A percentile compares a stretch with the other conserved stretches of the same genome.
Evolutionary conservation across 129 eudicot genomes (phyloP).

Genomic region (Deinandra increscens): DNA sequence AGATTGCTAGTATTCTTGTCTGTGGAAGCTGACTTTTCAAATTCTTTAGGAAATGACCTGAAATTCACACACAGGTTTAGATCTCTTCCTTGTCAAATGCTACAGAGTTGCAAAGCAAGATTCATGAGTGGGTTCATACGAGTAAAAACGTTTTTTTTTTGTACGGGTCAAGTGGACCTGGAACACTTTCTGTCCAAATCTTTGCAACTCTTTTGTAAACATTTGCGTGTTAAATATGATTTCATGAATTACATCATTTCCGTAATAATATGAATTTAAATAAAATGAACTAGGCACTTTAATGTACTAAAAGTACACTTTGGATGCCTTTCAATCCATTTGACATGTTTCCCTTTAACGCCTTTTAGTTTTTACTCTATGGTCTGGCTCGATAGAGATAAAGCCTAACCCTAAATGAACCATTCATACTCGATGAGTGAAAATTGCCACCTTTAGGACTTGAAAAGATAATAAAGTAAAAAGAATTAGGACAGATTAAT

Average conservation of each 20-base stretch:
- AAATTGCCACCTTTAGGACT: conserved; percentile 1
- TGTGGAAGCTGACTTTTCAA: conserved; percentile 95
- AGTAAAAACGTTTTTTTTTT: background rate
- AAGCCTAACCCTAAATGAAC: conserved; percentile 10
- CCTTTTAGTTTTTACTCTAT: background rate
- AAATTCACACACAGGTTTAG: conserved; percentile 12
- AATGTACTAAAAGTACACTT: background rate
- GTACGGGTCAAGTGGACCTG: background rate
- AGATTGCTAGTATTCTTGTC: conserved; percentile 94
- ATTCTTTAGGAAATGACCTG: conserved; percentile 92
- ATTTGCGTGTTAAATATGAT: background rate
- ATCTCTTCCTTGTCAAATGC: background rate
- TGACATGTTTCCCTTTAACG: background rate
- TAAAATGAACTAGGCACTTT: background rate
- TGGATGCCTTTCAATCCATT: background rate
- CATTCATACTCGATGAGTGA: background rate
- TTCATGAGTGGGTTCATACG: background rate
- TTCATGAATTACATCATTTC: background rate
- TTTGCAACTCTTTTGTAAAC: background rate
- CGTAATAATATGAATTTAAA: background rate
- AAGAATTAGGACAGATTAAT: conserved; percentile 2
- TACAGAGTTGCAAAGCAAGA: conserved; percentile 14
- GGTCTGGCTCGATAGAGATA: background rate
- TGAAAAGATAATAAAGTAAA: background rate
- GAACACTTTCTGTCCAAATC: background rate